Evolutionary conservation across 306 rosid species (phyloP).

Genomic region (Cicer judaicum): DNA sequence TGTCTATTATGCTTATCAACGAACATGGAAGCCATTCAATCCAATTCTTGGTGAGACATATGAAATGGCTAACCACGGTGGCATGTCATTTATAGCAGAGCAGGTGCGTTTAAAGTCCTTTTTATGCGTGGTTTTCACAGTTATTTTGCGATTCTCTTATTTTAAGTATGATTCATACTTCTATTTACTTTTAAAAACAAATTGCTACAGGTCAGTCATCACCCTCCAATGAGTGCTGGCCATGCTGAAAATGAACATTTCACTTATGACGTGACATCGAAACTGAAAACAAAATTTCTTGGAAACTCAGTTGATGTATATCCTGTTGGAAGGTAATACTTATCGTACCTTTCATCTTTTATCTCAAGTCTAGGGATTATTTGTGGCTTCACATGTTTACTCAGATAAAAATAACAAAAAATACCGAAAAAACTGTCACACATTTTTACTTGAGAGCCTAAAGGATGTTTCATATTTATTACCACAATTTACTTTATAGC

Average conservation of each 20-base stretch:
- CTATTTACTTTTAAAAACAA: slow-evolving; percentile 22
- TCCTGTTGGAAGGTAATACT: slow-evolving; percentile 86
- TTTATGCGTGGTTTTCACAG: slow-evolving; percentile 25
- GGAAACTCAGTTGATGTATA: slow-evolving; percentile 88
- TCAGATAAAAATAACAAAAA: too few species aligned
- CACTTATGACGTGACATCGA: slow-evolving; percentile 86
- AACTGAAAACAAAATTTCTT: slow-evolving; percentile 87
- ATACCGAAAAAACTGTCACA: too few species aligned
- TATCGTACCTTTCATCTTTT: background rate
- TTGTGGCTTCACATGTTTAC: background rate
- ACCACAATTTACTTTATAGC: slow-evolving; percentile 12
- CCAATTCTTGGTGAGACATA: slow-evolving; percentile 99
- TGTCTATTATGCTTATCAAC: slow-evolving; percentile 80
- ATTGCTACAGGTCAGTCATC: slow-evolving; percentile 86
- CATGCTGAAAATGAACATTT: slow-evolving; percentile 96
- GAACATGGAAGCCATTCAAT: slow-evolving; percentile 99
- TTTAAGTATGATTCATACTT: slow-evolving; percentile 39
- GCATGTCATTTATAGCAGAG: slow-evolving; percentile 78
- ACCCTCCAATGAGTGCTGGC: slow-evolving; percentile 97
- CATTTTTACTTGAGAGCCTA: too few species aligned
- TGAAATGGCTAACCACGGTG: slow-evolving; percentile 83
- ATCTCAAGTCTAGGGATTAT: slow-evolving; percentile 12
- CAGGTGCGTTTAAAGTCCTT: slow-evolving; percentile 60
- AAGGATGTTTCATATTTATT: background rate
- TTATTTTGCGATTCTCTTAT: slow-evolving; percentile 2